Evolutionary conservation across 1,284 basidiomycete genomes (phyloP), one percentile per base, ranked within the genome.

Genomic region (Limonomyces culmigenus): DNA sequence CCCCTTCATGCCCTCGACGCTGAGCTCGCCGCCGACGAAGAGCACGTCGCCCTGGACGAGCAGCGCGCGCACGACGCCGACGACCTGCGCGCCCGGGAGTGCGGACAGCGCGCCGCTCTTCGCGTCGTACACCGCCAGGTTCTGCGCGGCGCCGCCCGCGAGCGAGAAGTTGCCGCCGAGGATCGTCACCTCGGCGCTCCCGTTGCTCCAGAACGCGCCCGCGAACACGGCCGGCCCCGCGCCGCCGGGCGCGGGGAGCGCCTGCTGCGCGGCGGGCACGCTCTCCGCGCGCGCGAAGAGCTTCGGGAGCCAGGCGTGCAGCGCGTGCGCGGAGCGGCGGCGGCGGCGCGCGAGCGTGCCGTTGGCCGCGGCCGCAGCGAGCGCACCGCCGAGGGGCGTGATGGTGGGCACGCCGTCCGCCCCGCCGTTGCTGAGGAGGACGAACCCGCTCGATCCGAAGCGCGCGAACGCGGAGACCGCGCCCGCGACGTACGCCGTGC

Each of bases 141-240:
- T 78, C 42, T 63, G 60, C 5, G 66, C 53, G 13, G 60, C 49
- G 10, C 57, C 51, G 19, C 46, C 35, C 3, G 63, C 47, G 47
- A 78, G 80, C 3, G 77, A 73, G 51, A 95, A 96, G 55, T 93
- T 91, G 34, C 92, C 92, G 27, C 89, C 92, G 35, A 97, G 62
- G 43, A 96, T 72, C 27, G 72, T 74, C 32, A 87, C 57, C 41
- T 83, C 66, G 4, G 72, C 70, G 1, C 76, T 72, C 29, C 63
- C 64, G 49, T 95, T 95, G 13, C 73, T 79, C 85, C 86, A 97
- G 61, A 92, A 97, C 2, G 73, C 70, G 23, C 87, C 92, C 0
- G 86, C 69, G 30, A 95, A 64, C 38, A 96, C 74, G 20, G 88
- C 76, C 1, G 89, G 86, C 1, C 84, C 76, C 1, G 69, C 58